These are phyloP conservation scores for Aspergillus quadricinctus DNA, from an alignment of 2,329 filamentous ascomycete genomes.

Conservation along the genomic window DNA sequence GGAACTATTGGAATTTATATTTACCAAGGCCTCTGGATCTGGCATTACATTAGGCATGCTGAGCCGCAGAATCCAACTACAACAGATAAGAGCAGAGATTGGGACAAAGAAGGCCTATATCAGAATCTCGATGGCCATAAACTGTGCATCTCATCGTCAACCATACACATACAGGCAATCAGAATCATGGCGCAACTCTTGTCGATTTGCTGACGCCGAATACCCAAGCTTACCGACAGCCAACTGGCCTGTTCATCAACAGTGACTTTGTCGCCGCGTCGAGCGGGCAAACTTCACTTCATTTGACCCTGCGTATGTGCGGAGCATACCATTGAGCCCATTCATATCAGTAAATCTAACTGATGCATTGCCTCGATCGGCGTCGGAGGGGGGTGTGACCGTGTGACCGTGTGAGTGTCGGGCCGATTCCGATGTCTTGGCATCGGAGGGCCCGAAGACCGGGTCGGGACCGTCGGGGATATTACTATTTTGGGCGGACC, in stretches of 20 bases:
- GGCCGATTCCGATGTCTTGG: not conserved
- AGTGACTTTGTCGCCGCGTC: conserved; percentile 71
- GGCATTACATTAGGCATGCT: too few relatives aligned
- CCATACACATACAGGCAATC: too few relatives aligned
- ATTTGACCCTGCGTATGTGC: conserved; percentile 60
- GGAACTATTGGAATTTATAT: too few relatives aligned
- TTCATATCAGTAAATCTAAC: not conserved
- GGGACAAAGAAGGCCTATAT: too few relatives aligned
- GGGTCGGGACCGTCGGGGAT: not conserved
- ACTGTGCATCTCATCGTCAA: too few relatives aligned
- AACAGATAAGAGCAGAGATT: too few relatives aligned
- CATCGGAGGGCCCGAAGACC: not conserved
- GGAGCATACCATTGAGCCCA: not conserved
- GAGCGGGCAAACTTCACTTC: conserved; percentile 57
- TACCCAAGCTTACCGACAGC: conserved; percentile 66
- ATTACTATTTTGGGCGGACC: not conserved
- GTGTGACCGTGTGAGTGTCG: too few relatives aligned
- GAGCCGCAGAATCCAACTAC: too few relatives aligned
- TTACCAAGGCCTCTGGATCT: too few relatives aligned
- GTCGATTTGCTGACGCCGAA: conserved; percentile 69
- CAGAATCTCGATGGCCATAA: too few relatives aligned
- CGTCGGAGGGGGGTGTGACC: too few relatives aligned
- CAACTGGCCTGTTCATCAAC: conserved; percentile 74
- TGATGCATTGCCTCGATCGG: too few relatives aligned
- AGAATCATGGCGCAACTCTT: conserved; percentile 35